These are phyloP conservation scores for Dactylis glomerata DNA, from an alignment of 176 grass and related monocot species.

Conservation along the genomic window DNA sequence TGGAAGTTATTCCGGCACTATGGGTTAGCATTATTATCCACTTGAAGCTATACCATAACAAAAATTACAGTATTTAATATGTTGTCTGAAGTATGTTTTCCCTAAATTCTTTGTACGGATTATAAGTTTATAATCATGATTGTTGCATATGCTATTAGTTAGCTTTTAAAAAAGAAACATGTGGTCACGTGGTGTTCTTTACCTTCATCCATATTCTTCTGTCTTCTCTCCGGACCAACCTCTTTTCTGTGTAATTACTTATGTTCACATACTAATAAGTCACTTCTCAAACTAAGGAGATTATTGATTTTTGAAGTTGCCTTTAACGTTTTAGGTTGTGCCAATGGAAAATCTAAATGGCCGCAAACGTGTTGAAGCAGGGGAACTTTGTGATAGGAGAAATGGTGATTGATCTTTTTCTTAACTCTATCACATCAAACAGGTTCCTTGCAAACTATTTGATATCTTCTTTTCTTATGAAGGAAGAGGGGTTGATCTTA, in stretches of 20 bases:
- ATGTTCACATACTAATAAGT: not conserved
- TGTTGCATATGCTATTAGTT: not conserved
- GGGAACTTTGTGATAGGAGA: slow-evolving; percentile 93
- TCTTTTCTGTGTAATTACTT: not conserved
- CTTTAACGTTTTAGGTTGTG: slow-evolving; percentile 58
- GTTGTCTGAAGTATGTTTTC: not conserved
- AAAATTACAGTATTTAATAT: not conserved
- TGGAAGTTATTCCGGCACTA: not conserved
- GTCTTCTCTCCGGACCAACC: not conserved
- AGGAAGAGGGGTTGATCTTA: slow-evolving; percentile 99
- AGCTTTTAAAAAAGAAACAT: not conserved
- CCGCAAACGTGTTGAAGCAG: slow-evolving; percentile 74
- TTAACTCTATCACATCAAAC: not conserved
- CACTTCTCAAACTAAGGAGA: not conserved
- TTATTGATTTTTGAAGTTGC: not conserved
- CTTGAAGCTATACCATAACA: not conserved
- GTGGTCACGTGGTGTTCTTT: not conserved
- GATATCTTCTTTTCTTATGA: slow-evolving; percentile 19
- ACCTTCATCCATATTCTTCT: not conserved
- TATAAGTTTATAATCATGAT: not conserved
- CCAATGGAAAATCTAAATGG: slow-evolving; percentile 99
- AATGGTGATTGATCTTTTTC: slow-evolving; percentile 59
- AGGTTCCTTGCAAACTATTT: not conserved
- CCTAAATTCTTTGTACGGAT: not conserved
- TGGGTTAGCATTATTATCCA: not conserved